Evolutionary conservation across 2,329 filamentous ascomycete genomes (phyloP).

Genomic region (Colletotrichum sp.): DNA sequence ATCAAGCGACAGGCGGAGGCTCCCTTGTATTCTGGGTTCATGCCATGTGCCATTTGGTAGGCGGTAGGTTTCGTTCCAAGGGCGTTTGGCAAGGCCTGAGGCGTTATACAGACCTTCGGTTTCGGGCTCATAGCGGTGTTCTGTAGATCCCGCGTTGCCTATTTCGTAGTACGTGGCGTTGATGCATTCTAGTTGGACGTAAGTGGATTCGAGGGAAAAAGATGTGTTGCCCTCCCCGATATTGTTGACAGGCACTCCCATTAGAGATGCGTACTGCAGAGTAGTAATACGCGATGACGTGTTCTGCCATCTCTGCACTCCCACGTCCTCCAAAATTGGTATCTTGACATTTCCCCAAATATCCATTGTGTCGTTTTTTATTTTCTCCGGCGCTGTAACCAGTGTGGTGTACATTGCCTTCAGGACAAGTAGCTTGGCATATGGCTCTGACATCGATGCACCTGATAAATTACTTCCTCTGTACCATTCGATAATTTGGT

Average conservation of each 20-base stretch:
- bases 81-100: too few relatives aligned
- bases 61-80: too few relatives aligned
- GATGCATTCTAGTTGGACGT: neutral
- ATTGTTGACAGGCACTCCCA: neutral
- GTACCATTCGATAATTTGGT: fast-evolving
- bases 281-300: fast-evolving
- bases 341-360: neutral
- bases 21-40: too few relatives aligned
- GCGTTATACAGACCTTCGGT: too few relatives aligned
- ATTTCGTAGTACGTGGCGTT: neutral
- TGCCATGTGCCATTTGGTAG: too few relatives aligned
- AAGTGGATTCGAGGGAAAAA: neutral
- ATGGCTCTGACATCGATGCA: too few relatives aligned
- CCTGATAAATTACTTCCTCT: neutral
- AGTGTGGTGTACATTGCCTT: fast-evolving
- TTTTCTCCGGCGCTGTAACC: neutral
- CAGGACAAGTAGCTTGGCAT: fast-evolving
- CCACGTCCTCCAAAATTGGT: fast-evolving
- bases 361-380: neutral
- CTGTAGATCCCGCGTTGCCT: too few relatives aligned
- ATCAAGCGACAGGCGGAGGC: too few relatives aligned
- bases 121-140: too few relatives aligned
- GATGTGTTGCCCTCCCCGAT: neutral
- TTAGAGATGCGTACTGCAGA: fast-evolving
- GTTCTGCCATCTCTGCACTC: fast-evolving